Evolutionary conservation across 352 stramenopile genomes (phyloP).

Genomic region (Aphanomyces euteiches): DNA sequence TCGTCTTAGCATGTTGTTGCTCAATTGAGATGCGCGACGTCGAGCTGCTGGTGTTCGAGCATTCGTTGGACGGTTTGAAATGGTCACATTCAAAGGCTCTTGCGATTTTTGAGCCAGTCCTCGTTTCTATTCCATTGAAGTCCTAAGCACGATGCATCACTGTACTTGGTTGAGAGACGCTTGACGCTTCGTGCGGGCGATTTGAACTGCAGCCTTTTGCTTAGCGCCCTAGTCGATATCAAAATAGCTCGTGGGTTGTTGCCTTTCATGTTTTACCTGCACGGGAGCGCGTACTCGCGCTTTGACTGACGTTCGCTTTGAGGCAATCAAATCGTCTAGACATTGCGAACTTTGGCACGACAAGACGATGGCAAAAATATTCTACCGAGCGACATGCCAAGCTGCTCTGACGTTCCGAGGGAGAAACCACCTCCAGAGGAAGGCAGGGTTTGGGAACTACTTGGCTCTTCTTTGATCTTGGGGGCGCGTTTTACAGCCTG

Average conservation of each 20-base stretch:
- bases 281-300: neutral
- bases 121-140: neutral
- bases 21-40: neutral
- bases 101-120: neutral
- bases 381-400: conserved; percentile 12
- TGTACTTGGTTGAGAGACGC: conserved; percentile 22
- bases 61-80: too few species aligned
- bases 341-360: neutral
- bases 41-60: neutral
- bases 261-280: neutral
- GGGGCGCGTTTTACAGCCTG: neutral
- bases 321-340: conserved; percentile 10
- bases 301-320: conserved; percentile 10
- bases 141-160: neutral
- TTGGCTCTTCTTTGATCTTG: neutral
- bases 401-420: conserved; percentile 12
- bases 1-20: conserved; percentile 11
- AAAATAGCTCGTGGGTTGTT: neutral
- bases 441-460: too few species aligned
- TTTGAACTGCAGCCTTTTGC: neutral
- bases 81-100: too few species aligned
- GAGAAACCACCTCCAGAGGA: neutral
- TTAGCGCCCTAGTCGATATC: neutral
- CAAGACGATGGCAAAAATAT: neutral
- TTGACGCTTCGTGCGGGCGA: conserved; percentile 10